A percentile compares a stretch with the other conserved stretches of the same genome.
Evolutionary conservation across 257 asterid species (phyloP).

Genomic region (Solanum sitiens): DNA sequence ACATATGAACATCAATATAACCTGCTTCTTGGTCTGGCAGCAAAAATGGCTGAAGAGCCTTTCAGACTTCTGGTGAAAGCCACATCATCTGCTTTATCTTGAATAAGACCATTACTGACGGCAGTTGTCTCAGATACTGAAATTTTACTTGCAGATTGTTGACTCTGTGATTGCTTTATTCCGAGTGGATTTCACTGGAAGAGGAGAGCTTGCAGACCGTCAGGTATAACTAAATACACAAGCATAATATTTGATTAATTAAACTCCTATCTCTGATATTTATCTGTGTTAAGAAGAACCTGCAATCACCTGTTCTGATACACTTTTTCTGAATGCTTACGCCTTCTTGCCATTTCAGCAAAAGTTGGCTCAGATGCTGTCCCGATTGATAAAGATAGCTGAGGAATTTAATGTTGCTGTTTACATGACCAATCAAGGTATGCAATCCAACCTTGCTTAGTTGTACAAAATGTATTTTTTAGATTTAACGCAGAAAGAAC

Average conservation of each 20-base stretch:
- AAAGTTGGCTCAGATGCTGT: slow-evolving; percentile 99
- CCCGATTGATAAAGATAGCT: slow-evolving; percentile 84
- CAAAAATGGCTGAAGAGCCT: slow-evolving; percentile 99
- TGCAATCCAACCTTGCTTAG: not conserved
- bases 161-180: slow-evolving; percentile 95
- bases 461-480: not conserved
- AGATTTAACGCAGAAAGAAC: not conserved
- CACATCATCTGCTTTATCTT: not conserved
- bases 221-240: slow-evolving; percentile 39
- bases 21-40: slow-evolving; percentile 93
- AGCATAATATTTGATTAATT: not conserved
- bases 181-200: slow-evolving; percentile 94
- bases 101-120: not conserved
- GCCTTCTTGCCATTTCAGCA: slow-evolving; percentile 40
- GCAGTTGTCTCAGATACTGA: slow-evolving; percentile 3
- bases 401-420: slow-evolving; percentile 98
- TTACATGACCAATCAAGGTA: slow-evolving; percentile 99
- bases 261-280: not conserved
- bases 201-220: slow-evolving; percentile 98
- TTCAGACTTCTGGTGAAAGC: slow-evolving; percentile 81
- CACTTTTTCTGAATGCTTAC: not conserved
- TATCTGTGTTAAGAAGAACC: not conserved
- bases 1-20: slow-evolving; percentile 98
- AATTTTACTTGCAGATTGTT: slow-evolving; percentile 53
- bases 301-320: not conserved